Evolutionary conservation across 352 stramenopile genomes (phyloP), one percentile per base, ranked within the genome.

Genomic region (Phytophthora pseudosyringae): DNA sequence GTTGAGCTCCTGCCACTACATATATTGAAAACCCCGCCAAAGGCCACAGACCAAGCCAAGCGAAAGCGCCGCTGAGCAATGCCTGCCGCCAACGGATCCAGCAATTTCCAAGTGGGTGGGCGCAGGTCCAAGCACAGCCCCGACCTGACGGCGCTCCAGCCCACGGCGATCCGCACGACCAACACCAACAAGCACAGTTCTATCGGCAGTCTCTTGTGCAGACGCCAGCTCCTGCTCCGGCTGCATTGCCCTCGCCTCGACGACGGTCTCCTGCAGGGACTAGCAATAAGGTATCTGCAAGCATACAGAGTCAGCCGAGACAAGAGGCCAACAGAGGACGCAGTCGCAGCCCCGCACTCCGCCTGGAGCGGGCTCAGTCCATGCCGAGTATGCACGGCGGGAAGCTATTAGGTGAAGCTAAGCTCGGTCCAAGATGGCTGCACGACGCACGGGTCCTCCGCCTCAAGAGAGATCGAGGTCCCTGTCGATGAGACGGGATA

Each of bases 161-260:
- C 44, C 5, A 46, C 59, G 16, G 28, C 28, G 36, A 18, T 44
- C 15, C 52, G 28, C 28, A 56, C 29, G 39, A 31, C 43, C 48
- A 67, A 59, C 39, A 55, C 49, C 35, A 60, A 50, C 39, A 59
- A 48, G 45, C 39, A n/a, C 31, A 36, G 8, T 53, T 25, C n/a
- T 32, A 57, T 40, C 41, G 16, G 2, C 38, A 53, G 15, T 9
- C 45, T 41, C 36, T 45, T 5, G 18, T 28, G 12, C 48, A 29
- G 32, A 5, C n/a, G 25, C 3, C 10, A 18, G 10, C 21, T 21
- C 21, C 21, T 21, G 21, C 21, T 21, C 21, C 21, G 21, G 21
- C 21, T 21, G 21, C 21, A 21, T 26, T 38, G 8, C 3, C 8
- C 21, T 53, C 43, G 9, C 55, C 56, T 43, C 25, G 26, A 44